Conservation (phyloP, 2,329 filamentous ascomycete species). For the Penicillium sumatraense region DNA sequence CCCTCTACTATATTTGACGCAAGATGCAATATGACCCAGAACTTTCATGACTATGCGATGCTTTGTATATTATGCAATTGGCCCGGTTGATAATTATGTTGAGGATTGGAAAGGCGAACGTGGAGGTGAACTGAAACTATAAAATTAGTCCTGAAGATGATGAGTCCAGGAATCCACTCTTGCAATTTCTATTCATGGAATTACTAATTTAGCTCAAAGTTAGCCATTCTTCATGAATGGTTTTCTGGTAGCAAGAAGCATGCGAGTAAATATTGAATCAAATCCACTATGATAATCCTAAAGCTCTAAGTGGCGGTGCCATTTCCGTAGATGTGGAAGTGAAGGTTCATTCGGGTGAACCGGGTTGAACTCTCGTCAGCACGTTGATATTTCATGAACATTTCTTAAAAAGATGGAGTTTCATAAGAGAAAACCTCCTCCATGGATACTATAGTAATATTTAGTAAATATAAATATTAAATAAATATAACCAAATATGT, state of each 20-base stretch:
- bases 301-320: too few relatives aligned
- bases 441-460: too few relatives aligned
- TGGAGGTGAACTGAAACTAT: background rate
- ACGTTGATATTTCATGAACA: too few relatives aligned
- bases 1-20: background rate
- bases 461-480: background rate
- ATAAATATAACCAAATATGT: background rate
- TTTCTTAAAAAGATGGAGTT: too few relatives aligned
- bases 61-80: conserved; percentile 28
- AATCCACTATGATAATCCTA: background rate
- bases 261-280: conserved; percentile 1
- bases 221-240: background rate
- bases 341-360: too few relatives aligned
- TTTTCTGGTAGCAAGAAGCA: too few relatives aligned
- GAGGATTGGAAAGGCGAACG: background rate
- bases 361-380: too few relatives aligned
- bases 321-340: too few relatives aligned
- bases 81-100: background rate
- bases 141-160: background rate
- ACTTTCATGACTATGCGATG: conserved; percentile 20
- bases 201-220: too few relatives aligned
- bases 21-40: conserved; percentile 10
- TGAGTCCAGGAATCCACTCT: background rate
- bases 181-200: too few relatives aligned
- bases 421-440: too few relatives aligned